Evolutionary conservation across 2,329 filamentous ascomycete species (phyloP).

Genomic region (Dactylellina parvicollis): DNA sequence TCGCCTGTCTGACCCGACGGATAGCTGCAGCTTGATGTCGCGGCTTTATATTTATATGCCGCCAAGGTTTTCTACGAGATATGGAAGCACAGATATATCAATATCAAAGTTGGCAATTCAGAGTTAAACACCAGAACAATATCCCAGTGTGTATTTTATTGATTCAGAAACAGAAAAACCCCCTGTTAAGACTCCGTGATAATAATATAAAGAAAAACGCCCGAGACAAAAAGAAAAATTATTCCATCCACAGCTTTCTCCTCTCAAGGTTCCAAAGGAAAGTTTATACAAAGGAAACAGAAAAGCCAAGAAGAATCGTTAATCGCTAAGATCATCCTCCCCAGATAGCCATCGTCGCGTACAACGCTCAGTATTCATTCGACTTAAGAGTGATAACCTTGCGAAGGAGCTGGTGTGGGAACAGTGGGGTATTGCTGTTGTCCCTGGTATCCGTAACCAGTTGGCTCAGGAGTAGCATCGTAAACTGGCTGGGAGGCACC

Average conservation of each 20-base stretch:
- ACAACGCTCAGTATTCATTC: not conserved
- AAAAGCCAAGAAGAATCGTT: slow-evolving; percentile 6
- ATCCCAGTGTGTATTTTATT: slow-evolving; percentile 9
- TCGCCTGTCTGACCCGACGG: too few relatives aligned
- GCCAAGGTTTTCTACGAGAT: not conserved
- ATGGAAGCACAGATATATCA: not conserved
- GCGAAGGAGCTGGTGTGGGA: slow-evolving; percentile 48
- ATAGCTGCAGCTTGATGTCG: too few relatives aligned
- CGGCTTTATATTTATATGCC: too few relatives aligned
- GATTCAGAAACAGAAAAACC: slow-evolving; percentile 4
- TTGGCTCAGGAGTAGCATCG: slow-evolving; percentile 13
- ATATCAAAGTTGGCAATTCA: not conserved
- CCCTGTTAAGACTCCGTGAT: slow-evolving; percentile 15
- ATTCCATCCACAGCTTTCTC: not conserved
- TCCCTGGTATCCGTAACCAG: slow-evolving; percentile 29
- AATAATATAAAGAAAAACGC: slow-evolving; percentile 11
- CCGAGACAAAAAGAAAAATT: slow-evolving; percentile 15
- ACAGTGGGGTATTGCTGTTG: slow-evolving; percentile 48
- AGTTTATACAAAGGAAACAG: slow-evolving; percentile 44
- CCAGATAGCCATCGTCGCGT: not conserved
- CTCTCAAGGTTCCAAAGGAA: not conserved
- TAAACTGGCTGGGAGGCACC: slow-evolving; percentile 33
- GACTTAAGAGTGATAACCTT: slow-evolving; percentile 36
- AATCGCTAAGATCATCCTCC: slow-evolving; percentile 6
- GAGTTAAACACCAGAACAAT: not conserved